phyloP scores from a whole-genome alignment of 345 rosid species.

The Tarenaya hassleriana region DNA sequence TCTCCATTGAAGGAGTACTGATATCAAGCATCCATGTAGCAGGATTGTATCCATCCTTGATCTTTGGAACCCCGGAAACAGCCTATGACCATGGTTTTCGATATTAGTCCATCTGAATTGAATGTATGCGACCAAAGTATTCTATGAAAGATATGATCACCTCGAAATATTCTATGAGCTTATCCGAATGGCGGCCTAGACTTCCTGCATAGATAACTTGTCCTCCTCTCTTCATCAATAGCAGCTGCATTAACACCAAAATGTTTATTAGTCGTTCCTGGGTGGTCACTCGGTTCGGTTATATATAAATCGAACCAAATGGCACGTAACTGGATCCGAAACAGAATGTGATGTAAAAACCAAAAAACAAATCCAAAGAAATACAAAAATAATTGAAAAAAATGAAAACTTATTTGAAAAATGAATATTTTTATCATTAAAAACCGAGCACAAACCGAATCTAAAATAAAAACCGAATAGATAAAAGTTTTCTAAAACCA shows the following conservation, averaged over 20 bases:
- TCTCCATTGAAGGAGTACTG: conserved; percentile 54
- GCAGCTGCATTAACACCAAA: conserved; percentile 42
- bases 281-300: too few relatives aligned
- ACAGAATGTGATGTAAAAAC: too few relatives aligned
- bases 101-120: conserved; percentile 10
- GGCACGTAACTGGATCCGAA: too few relatives aligned
- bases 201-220: conserved; percentile 83
- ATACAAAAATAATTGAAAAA: too few relatives aligned
- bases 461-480: too few relatives aligned
- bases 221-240: conserved; percentile 92
- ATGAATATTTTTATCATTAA: conserved; percentile 12
- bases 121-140: too few relatives aligned
- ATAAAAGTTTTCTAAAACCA: too few relatives aligned
- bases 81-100: conserved; percentile 35
- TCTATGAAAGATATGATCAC: conserved; percentile 31
- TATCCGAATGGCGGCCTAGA: conserved; percentile 64
- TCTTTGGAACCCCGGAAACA: conserved; percentile 63
- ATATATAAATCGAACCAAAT: too few relatives aligned
- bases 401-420: too few relatives aligned
- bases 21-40: conserved; percentile 97
- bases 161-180: conserved; percentile 83
- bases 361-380: too few relatives aligned
- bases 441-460: too few relatives aligned
- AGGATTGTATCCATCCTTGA: conserved; percentile 69
- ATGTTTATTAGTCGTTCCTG: background rate